Evolutionary conservation across 306 rosid species (phyloP).

Genomic region (Ammopiptanthus mongolicus): DNA sequence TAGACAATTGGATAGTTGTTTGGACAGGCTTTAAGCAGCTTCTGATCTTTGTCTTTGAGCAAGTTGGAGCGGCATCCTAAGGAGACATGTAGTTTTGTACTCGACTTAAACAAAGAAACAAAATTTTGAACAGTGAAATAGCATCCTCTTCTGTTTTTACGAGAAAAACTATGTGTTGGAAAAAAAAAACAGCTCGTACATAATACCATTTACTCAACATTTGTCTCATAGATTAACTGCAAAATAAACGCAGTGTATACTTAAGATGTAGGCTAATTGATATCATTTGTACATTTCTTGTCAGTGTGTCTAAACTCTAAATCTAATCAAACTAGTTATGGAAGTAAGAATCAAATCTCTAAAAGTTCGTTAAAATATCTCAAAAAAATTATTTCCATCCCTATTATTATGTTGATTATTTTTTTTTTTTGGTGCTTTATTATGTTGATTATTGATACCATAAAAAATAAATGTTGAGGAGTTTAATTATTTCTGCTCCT

Average conservation of each 20-base stretch:
- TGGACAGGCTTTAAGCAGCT: constrained; percentile 32
- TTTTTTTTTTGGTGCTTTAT: no score
- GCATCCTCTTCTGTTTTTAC: neutral
- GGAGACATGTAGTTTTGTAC: neutral
- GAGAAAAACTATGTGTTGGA: neutral
- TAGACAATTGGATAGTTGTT: constrained; percentile 8
- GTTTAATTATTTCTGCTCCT: no score
- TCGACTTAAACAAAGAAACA: constrained; percentile 12
- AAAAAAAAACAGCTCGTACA: no score
- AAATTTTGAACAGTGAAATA: neutral
- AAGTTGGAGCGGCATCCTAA: constrained; percentile 14
- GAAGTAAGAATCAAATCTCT: no score
- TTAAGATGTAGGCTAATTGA: neutral
- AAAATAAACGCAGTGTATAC: neutral
- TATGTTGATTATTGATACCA: no score
- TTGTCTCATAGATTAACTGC: neutral
- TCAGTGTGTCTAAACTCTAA: no score
- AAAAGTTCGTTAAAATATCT: no score
- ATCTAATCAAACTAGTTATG: no score
- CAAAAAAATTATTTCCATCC: no score
- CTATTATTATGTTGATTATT: no score
- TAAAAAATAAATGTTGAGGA: neutral
- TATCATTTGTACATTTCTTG: neutral
- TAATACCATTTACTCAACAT: neutral
- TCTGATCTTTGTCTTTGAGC: constrained; percentile 2